Base-by-base conservation (phyloP, 1,284 basidiomycete species). In the Grifola frondosa region DNA sequence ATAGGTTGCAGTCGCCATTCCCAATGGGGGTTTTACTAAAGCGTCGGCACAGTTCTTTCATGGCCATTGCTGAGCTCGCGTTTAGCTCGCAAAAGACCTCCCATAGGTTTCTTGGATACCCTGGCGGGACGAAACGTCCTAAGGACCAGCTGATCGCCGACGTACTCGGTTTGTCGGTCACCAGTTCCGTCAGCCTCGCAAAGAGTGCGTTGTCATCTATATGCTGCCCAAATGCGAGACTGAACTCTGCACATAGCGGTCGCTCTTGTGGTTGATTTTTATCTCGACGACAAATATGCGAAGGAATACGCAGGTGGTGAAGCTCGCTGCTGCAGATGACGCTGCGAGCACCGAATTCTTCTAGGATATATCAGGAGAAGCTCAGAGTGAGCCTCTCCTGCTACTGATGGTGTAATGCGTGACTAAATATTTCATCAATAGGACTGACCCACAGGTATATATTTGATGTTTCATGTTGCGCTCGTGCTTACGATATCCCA, bases 251-350 rank as follows among this genome's bases (percentile, higher is more conserved):
- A 0, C n/a, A 10, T 30, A 50, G 72, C 74, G 5, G 61, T 84
- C 21, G 70, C 77, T 3, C 72, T 78, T 42, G 71, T 84, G 22
- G 69, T 89, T 37, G 71, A 87, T 59, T 84, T 79, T 62, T 88
- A 80, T 56, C 64, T 88, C 15, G n/a, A 71, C 20, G 66, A 73
- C 2, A 64, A 61, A 21, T 66, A 68, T 42, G 47, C 59, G 29
- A 47, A 61, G 19, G 70, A 71, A 34, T 63, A 74, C 17, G 64
- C 65, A 75, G 30, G 70, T 88, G 26, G 61, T 73, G 7, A 52
- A 63, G 29, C 59, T 78, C 6, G 60, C 64, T 11, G 56, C 62
- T 24, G 58, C 57, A 21, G 58, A 63, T 5, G 71, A 73, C 43
- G 40, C 51, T 2, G 53, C 63, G 19, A 68, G 67, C 41, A 58